Evolutionary conservation across 2,329 filamentous ascomycete genomes (phyloP).

Genomic region (Sporothrix phasma): DNA sequence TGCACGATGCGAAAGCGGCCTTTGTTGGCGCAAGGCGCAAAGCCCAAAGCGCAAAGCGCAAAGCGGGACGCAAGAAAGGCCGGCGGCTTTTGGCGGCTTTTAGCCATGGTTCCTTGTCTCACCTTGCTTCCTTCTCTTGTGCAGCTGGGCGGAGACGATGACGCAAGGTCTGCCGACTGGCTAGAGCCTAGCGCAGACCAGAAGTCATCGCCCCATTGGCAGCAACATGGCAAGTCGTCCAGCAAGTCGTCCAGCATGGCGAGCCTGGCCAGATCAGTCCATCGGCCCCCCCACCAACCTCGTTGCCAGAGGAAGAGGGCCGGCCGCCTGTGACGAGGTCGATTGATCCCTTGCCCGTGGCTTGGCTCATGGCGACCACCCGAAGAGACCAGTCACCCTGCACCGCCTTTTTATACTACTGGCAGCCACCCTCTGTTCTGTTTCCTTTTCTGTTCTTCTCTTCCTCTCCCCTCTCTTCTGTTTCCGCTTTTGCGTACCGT

Average conservation of each 20-base stretch:
- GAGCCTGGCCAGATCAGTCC: not conserved
- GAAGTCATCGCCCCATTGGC: conserved; percentile 2
- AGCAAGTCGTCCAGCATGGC: not conserved
- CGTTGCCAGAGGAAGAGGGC: not conserved
- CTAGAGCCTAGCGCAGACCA: conserved; percentile 2
- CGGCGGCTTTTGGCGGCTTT: not conserved
- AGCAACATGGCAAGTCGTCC: not conserved
- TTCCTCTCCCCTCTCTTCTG: not conserved
- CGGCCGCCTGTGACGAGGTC: not conserved
- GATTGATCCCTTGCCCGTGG: not conserved
- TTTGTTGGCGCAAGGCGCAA: not conserved
- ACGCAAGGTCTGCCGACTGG: conserved; percentile 8
- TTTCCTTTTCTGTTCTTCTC: not conserved
- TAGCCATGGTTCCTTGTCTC: no score
- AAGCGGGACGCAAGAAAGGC: not conserved
- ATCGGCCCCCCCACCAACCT: not conserved
- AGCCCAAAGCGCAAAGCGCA: not conserved
- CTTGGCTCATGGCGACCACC: not conserved
- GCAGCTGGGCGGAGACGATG: conserved; percentile 3
- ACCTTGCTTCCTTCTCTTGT: conserved; percentile 7
- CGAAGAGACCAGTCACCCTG: not conserved
- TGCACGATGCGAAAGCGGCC: not conserved
- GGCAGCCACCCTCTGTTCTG: not conserved
- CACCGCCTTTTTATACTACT: not conserved
- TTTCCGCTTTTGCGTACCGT: not conserved